Percentiles rank a stretch among this genome's conserved stretches.
Evolutionary conservation across 768 basidiomycete species (phyloP).

Genomic region (Boletus vinaceobasis): DNA sequence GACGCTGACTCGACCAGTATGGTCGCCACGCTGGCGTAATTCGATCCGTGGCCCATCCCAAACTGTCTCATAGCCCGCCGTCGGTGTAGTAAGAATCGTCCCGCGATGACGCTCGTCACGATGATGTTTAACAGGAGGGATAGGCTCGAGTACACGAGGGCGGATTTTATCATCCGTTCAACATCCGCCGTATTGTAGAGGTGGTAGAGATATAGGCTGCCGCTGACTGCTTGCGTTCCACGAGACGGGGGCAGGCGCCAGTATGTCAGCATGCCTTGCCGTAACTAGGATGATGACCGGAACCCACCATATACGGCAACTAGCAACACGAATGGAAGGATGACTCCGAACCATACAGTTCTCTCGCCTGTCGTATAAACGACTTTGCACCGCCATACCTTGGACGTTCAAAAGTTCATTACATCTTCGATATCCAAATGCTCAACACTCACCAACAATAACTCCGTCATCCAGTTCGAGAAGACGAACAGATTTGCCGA

Average conservation of each 20-base stretch:
- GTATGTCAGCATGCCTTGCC: neutral
- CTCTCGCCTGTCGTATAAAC: slow-evolving; percentile 11
- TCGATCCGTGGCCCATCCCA: slow-evolving; percentile 12
- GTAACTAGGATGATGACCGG: neutral
- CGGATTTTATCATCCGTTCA: neutral
- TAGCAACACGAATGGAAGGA: slow-evolving; percentile 6
- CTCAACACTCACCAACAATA: slow-evolving; percentile 16
- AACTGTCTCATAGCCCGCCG: slow-evolving; percentile 8
- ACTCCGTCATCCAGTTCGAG: slow-evolving; percentile 23
- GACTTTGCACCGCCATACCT: slow-evolving; percentile 24
- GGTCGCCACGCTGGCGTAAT: slow-evolving; percentile 7
- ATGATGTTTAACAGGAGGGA: slow-evolving; percentile 14
- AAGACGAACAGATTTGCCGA: slow-evolving; percentile 14
- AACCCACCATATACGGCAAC: slow-evolving; percentile 12
- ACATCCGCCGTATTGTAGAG: neutral
- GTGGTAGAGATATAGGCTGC: slow-evolving; percentile 1
- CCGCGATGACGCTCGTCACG: slow-evolving; percentile 17
- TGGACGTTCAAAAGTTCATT: neutral
- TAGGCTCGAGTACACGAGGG: slow-evolving; percentile 5
- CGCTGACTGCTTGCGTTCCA: slow-evolving; percentile 1
- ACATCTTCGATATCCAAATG: neutral
- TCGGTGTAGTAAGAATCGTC: slow-evolving; percentile 14
- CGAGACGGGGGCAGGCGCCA: neutral
- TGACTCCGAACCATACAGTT: slow-evolving; percentile 7
- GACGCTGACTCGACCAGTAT: slow-evolving; percentile 21